Base-by-base conservation (phyloP, 257 asterid genomes). In the Plantago ovata region DNA sequence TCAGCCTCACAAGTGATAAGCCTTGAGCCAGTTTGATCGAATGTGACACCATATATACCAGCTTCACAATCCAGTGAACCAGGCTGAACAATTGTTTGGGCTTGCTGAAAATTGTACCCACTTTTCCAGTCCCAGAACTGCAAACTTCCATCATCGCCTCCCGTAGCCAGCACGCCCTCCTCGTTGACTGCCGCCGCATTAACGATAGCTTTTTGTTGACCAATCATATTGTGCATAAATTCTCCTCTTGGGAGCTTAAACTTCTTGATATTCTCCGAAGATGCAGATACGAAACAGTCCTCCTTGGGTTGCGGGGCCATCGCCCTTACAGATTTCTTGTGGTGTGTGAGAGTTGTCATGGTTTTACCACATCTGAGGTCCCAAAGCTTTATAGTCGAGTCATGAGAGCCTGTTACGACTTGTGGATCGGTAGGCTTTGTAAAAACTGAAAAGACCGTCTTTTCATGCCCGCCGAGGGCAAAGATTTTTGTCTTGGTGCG, bases 71-170 rank as follows among this genome's bases (percentile, higher is more conserved):
- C 98, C 89, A 92, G 70, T 9, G 98, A 96, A 88, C 36, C 99
- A 28, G 99, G 99, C 68, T 93, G 97, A 69, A 86, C 95, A 53
- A 93, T 82, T 10, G 99, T 93, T 61, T 93, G 96, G 63, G 89
- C 64, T 79, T 89, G 97, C 81, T 93, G 99, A 75, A 86, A 93
- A 81, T 89, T 93, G 72, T 93, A 96, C 38, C 99, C 99, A 13
- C 99, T 93, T 61, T 24, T 86, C 99, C 99, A 93, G 68, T 93
- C 97, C 99, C 99, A 93, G 79, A 89, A 93, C 99, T 97, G 89
- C 72, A 93, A 61, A 52, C 99, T 93, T 71, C 99, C 99, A 47
- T 93, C 89, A 55, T 93, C 97, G 66, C 99, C 99, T 74, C 86
- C 99, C 12, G 96, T 93, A 67, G 85, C 84, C 65, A 93, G 63